A percentile compares a stretch with the other conserved stretches of the same genome.
Conservation (phyloP, 176 grass and related monocot genomes). For the Cenchrus fungigraminus region DNA sequence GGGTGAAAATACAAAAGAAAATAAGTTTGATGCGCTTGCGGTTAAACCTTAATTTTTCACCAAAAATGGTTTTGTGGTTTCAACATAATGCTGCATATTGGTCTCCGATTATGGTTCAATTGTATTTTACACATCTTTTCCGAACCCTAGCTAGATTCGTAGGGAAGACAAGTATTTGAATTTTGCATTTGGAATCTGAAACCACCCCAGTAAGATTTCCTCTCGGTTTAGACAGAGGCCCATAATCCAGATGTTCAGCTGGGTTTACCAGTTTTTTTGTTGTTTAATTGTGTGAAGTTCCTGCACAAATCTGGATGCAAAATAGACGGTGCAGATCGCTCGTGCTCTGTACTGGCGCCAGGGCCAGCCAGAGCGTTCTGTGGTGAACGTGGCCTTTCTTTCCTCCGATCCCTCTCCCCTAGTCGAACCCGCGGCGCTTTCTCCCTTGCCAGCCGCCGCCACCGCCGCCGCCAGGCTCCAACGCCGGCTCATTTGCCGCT, state of each 20-base stretch:
- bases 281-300: not conserved
- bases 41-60: not conserved
- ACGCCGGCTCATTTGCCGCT: not conserved
- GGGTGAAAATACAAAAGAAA: not conserved
- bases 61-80: no score
- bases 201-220: no score
- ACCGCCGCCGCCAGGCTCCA: not conserved
- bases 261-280: no score
- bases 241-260: not conserved
- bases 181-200: no score
- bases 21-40: not conserved
- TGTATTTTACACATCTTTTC: not conserved
- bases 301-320: not conserved
- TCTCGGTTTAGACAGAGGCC: no score
- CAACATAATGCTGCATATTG: no score
- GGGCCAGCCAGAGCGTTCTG: not conserved
- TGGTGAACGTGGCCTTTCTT: conserved; percentile 8
- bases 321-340: not conserved
- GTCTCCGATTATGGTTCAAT: no score
- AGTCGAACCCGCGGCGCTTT: not conserved
- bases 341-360: not conserved
- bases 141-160: not conserved
- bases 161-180: not conserved
- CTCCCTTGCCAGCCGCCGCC: conserved; percentile 13
- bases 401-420: conserved; percentile 17